Conservation (phyloP, 2,329 filamentous ascomycete genomes). For the Hypoxylon sp. region DNA sequence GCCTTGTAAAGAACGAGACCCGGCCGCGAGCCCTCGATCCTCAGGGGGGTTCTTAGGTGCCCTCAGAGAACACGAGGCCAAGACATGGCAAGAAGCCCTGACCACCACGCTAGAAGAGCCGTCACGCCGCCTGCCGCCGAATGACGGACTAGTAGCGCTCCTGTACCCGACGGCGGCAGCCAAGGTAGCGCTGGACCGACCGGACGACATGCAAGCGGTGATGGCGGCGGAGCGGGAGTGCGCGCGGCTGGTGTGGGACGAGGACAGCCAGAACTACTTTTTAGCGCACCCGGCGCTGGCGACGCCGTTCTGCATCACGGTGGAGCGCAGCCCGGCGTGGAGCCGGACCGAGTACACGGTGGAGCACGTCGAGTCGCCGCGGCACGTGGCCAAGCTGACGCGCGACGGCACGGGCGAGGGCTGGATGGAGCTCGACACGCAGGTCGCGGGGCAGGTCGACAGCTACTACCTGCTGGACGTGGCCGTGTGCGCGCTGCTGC, state of each 20-base stretch:
- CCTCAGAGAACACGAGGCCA: conserved; percentile 45
- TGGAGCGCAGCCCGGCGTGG: conserved; percentile 66
- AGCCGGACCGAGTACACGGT: conserved; percentile 69
- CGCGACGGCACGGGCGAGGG: conserved; percentile 67
- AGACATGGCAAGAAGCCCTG: conserved; percentile 65
- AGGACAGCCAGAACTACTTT: conserved; percentile 65
- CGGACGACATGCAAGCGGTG: conserved; percentile 66
- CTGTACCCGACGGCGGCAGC: conserved; percentile 73
- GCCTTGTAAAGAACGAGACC: conserved; percentile 56
- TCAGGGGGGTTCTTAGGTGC: conserved; percentile 44
- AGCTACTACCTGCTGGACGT: conserved; percentile 70
- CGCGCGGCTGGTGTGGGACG: conserved; percentile 75
- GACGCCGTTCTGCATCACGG: conserved; percentile 68
- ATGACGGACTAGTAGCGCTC: conserved; percentile 71
- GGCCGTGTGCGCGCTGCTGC: conserved; percentile 65
- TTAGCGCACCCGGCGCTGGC: conserved; percentile 69
- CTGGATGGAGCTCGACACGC: conserved; percentile 68
- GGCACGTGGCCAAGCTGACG: conserved; percentile 66
- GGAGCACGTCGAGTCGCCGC: conserved; percentile 69
- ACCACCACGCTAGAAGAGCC: conserved; percentile 65
- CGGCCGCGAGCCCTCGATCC: conserved; percentile 46
- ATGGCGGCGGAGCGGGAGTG: conserved; percentile 72
- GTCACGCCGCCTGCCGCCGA: conserved; percentile 59
- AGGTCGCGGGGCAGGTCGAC: conserved; percentile 65
- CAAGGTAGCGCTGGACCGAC: conserved; percentile 66